A percentile compares a stretch with the other conserved stretches of the same genome.
Evolutionary conservation across 2,329 filamentous ascomycete genomes (phyloP).

Genomic region (Cytospora schulzeri): DNA sequence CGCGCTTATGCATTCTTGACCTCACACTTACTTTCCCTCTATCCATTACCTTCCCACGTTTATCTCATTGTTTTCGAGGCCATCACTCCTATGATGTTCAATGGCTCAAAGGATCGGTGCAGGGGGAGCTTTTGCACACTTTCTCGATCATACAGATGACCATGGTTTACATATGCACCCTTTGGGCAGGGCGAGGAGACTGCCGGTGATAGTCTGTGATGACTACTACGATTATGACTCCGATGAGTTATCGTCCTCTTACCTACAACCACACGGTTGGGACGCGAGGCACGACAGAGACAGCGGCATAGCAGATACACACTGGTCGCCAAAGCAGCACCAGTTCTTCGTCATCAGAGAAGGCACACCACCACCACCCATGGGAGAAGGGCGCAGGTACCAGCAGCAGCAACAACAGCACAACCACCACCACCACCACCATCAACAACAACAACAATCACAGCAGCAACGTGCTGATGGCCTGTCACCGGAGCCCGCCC

Average conservation of each 20-base stretch:
- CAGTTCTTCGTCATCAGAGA: conserved; percentile 40
- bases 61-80: neutral
- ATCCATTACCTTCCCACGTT: neutral
- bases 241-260: conserved; percentile 14
- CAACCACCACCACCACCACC: too few species aligned
- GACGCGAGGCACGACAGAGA: conserved; percentile 18
- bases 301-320: conserved; percentile 16
- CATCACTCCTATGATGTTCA: conserved; percentile 37
- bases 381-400: conserved; percentile 20
- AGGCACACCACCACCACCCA: conserved; percentile 24
- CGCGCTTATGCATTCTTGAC: conserved; percentile 17
- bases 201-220: conserved; percentile 15
- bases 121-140: conserved; percentile 33
- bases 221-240: conserved; percentile 23
- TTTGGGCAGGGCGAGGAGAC: neutral
- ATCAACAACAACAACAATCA: neutral
- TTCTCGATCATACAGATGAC: conserved; percentile 21
- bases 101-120: conserved; percentile 41
- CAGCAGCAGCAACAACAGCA: conserved; percentile 27
- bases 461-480: conserved; percentile 11
- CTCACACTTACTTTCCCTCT: conserved; percentile 14
- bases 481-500: conserved; percentile 19
- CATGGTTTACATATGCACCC: neutral
- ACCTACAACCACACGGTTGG: conserved; percentile 15
- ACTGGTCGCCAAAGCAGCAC: conserved; percentile 24